phyloP scores from a whole-genome alignment of 805 yeast genomes.

The Yamadazyma philogaea region DNA sequence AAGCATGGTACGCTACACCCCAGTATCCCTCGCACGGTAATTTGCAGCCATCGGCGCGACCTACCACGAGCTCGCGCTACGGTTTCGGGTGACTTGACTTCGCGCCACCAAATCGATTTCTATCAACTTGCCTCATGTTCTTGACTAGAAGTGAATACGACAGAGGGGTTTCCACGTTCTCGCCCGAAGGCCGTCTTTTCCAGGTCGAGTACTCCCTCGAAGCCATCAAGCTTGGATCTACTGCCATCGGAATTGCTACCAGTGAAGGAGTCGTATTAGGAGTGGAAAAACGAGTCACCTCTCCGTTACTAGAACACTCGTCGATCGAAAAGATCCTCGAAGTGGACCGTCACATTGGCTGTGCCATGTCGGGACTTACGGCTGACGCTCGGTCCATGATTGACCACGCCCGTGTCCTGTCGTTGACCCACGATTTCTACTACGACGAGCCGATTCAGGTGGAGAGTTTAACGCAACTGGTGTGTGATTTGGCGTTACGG shows the following conservation, averaged over 20 bases:
- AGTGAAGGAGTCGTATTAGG: constrained; percentile 94
- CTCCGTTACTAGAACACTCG: constrained; percentile 83
- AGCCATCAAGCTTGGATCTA: constrained; percentile 95
- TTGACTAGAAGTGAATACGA: constrained; percentile 99
- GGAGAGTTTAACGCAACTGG: constrained; percentile 92
- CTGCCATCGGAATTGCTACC: constrained; percentile 96
- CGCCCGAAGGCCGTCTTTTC: constrained; percentile 97
- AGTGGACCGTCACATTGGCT: constrained; percentile 89
- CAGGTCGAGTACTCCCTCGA: constrained; percentile 97
- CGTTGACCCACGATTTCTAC: constrained; percentile 83
- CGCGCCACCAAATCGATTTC: constrained; percentile 5
- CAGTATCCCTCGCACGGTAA: too few relatives aligned
- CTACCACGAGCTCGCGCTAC: too few relatives aligned
- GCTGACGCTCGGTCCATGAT: constrained; percentile 99
- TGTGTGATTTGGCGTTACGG: constrained; percentile 93
- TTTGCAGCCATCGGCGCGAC: too few relatives aligned
- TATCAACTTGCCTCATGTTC: constrained; percentile 78
- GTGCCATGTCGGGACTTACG: constrained; percentile 98
- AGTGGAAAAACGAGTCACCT: constrained; percentile 95
- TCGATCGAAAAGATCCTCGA: constrained; percentile 96
- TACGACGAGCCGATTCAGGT: constrained; percentile 91
- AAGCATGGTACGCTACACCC: too few relatives aligned
- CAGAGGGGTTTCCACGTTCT: constrained; percentile 97
- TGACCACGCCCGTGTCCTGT: constrained; percentile 92
- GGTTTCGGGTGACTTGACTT: too few relatives aligned